Conservation (phyloP, 1,284 basidiomycete genomes). For the Ceratobasidium sp. region DNA sequence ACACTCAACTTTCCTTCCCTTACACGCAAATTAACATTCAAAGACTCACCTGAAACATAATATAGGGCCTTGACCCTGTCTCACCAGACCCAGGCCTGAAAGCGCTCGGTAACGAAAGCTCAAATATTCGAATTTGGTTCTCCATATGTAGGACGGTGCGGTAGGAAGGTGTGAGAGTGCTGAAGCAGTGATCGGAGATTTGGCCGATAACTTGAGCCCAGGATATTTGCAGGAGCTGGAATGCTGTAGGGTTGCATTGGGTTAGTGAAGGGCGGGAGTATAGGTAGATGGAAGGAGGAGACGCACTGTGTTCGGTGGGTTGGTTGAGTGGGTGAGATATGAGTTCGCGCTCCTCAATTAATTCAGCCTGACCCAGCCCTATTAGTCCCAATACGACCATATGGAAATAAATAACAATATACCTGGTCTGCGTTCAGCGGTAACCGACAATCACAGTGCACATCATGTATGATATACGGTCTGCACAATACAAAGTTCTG, state of each 20-base stretch:
- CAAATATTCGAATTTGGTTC: slow-evolving; percentile 28
- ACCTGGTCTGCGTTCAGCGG: slow-evolving; percentile 38
- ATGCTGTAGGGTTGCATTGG: not conserved
- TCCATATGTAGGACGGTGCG: slow-evolving; percentile 35
- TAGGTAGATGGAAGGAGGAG: not conserved
- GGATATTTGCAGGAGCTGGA: slow-evolving; percentile 30
- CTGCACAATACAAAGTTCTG: slow-evolving; percentile 37
- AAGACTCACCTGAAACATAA: slow-evolving; percentile 28
- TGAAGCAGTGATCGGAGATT: slow-evolving; percentile 33
- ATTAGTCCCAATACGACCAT: no score
- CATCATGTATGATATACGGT: slow-evolving; percentile 32
- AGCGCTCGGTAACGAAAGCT: not conserved
- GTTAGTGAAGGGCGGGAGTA: not conserved
- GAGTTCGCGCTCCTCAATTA: slow-evolving; percentile 37
- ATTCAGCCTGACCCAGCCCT: slow-evolving; percentile 15
- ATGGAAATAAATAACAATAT: no score
- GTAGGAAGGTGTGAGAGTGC: slow-evolving; percentile 19
- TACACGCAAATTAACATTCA: not conserved
- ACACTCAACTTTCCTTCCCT: not conserved
- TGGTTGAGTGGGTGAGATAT: slow-evolving; percentile 31
- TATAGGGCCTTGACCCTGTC: slow-evolving; percentile 22
- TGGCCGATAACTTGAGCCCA: slow-evolving; percentile 33
- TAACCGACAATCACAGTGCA: slow-evolving; percentile 23
- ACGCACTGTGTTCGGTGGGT: slow-evolving; percentile 35
- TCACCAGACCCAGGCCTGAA: slow-evolving; percentile 27